Evolutionary conservation across 768 basidiomycete genomes (phyloP), one percentile per base, ranked within the genome.

Genomic region (Mycena sanguinolenta): DNA sequence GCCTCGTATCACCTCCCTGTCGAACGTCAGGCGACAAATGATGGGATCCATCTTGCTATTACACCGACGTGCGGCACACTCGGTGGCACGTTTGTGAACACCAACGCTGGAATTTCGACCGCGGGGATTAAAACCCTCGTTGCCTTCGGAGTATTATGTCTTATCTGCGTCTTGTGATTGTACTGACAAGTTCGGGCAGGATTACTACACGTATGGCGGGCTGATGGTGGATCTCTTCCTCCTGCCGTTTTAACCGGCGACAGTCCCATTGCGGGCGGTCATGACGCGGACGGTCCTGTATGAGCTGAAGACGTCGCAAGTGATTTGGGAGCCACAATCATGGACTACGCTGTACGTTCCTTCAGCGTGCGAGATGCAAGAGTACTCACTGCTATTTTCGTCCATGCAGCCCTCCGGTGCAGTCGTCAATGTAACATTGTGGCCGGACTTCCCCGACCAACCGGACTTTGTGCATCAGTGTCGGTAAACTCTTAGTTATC

Each of bases 381-480:
- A 38, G 36, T 64, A 23, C 21, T 7, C 6, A 46, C 21, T n/a
- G 13, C 13, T 14, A n/a, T 36, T 53, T 32, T 69, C 19, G 32
- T 62, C 17, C n/a, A 50, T 55, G 46, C 67, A 83, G 82, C 78
- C 82, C 82, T 78, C 82, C 14, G 83, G 84, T 10, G 86, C 87
- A 8, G 84, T 84, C 17, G 85, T 86, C 12, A 83, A 88, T 55
- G 78, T 85, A 19, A 77, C 79, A 7, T 67, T 88, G 25, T 88
- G 87, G 88, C 88, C 88, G 0, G 86, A 85, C 67, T 85, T 85
- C 57, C 82, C 85, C 0, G 79, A 78, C 38, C 77, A 79, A 28
- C 82, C 82, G 8, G 88, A 89, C 69, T 89, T 89, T 39, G 73
- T 87, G 21, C 82, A 82, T 62, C 84, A 89, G 77, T 79, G 87